phyloP scores from a whole-genome alignment of 1,284 basidiomycete species.

The Uromyces viciae-fabae region DNA sequence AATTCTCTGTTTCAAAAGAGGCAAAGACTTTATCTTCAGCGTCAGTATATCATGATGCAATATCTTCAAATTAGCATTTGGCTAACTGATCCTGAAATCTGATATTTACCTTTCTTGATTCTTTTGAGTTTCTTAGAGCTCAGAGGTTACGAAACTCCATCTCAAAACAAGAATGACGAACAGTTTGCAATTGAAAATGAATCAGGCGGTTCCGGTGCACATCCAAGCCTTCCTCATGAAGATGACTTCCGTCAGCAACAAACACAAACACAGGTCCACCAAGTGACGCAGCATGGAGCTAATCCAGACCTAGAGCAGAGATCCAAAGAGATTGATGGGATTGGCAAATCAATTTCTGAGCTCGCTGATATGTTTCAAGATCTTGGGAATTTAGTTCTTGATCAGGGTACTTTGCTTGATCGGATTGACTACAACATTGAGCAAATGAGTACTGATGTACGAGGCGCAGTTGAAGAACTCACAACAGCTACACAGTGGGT shows the following conservation, averaged over 20 bases:
- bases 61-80: not conserved
- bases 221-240: conserved; percentile 43
- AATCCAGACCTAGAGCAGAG: conserved; percentile 50
- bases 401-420: conserved; percentile 94
- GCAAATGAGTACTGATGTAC: conserved; percentile 73
- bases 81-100: conserved; percentile 45
- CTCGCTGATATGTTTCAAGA: conserved; percentile 96
- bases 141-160: conserved; percentile 45
- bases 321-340: conserved; percentile 75
- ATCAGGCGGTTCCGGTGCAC: conserved; percentile 50
- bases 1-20: conserved; percentile 93
- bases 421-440: conserved; percentile 97
- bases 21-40: conserved; percentile 94
- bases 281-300: conserved; percentile 36
- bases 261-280: conserved; percentile 46
- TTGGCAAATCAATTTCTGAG: conserved; percentile 83
- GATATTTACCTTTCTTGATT: conserved; percentile 40
- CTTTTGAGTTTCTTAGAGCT: conserved; percentile 47
- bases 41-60: conserved; percentile 61
- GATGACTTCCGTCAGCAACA: conserved; percentile 1
- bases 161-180: conserved; percentile 49
- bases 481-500: conserved; percentile 69
- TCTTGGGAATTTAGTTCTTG: conserved; percentile 84
- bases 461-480: conserved; percentile 80
- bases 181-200: conserved; percentile 48